Percentiles rank a stretch among this genome's conserved stretches.
phyloP scores from a whole-genome alignment of 2,329 filamentous ascomycete species.

The Aspergillus sp. region DNA sequence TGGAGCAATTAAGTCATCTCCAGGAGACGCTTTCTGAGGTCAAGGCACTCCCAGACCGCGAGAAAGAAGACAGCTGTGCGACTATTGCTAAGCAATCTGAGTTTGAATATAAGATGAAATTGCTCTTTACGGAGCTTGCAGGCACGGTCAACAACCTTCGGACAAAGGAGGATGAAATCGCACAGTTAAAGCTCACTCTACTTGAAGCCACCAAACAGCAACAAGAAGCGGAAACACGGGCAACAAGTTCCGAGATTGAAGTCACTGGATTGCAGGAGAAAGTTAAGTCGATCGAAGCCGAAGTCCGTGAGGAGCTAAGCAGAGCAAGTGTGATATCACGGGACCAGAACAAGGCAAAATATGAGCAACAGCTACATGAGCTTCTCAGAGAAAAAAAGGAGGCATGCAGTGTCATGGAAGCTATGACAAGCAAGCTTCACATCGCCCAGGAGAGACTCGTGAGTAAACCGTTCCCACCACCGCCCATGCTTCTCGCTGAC shows the following conservation, averaged over 20 bases:
- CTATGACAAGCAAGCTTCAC: constrained; percentile 20
- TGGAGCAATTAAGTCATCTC: constrained; percentile 26
- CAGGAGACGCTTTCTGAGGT: constrained; percentile 17
- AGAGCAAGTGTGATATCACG: constrained; percentile 29
- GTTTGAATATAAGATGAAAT: constrained; percentile 26
- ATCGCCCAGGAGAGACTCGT: constrained; percentile 25
- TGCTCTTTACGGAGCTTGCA: constrained; percentile 4
- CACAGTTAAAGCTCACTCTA: constrained; percentile 19
- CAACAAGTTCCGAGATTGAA: constrained; percentile 22
- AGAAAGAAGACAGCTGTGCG: constrained; percentile 24
- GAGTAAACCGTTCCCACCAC: no score
- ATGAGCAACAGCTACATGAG: constrained; percentile 29
- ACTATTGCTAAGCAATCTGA: constrained; percentile 21
- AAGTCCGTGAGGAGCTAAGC: constrained; percentile 30
- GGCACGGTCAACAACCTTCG: not conserved
- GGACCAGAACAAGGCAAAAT: constrained; percentile 26
- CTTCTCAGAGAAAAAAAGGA: constrained; percentile 26
- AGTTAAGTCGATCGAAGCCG: constrained; percentile 20
- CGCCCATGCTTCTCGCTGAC: constrained; percentile 12
- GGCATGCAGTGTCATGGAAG: constrained; percentile 17
- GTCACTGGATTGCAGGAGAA: constrained; percentile 20
- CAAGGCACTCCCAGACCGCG: constrained; percentile 18
- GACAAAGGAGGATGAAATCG: not conserved
- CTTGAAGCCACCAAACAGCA: constrained; percentile 15
- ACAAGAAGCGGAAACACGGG: constrained; percentile 17